Conservation (phyloP, 192 early-diverging fungal species). For the Backusella mclennaniae region DNA sequence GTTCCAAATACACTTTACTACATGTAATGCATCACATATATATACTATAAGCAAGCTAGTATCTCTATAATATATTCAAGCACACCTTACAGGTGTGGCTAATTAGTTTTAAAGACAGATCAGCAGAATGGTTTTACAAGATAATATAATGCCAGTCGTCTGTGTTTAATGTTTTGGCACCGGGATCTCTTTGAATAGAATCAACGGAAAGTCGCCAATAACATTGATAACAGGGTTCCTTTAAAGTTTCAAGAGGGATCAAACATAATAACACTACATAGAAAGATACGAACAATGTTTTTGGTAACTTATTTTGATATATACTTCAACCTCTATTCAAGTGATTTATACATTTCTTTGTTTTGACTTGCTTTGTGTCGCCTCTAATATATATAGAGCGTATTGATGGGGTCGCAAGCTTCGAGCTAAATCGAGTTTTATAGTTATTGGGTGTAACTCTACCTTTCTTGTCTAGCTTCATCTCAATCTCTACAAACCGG, state of each 20-base stretch:
- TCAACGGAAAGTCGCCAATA: not conserved
- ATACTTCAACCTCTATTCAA: too few relatives aligned
- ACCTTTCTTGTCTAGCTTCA: not conserved
- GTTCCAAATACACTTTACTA: not conserved
- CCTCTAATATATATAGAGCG: not conserved
- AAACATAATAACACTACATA: not conserved
- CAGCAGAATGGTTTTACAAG: not conserved
- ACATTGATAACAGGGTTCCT: not conserved
- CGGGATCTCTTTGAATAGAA: not conserved
- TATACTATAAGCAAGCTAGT: too few relatives aligned
- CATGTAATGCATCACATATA: too few relatives aligned
- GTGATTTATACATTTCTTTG: not conserved
- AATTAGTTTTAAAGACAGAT: not conserved
- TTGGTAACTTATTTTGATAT: not conserved
- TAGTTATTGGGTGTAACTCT: not conserved
- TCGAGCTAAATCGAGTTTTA: slow-evolving; percentile 4
- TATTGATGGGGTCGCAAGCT: not conserved
- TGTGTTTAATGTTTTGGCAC: not conserved
- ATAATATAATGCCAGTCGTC: not conserved
- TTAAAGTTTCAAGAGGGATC: not conserved
- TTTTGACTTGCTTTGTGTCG: not conserved
- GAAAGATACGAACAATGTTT: not conserved
- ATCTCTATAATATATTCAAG: too few relatives aligned
- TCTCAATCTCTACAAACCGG: not conserved
- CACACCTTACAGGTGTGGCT: not conserved